Evolutionary conservation across 2,329 filamentous ascomycete species (phyloP).

Genomic region (Xylariaceae sp.): DNA sequence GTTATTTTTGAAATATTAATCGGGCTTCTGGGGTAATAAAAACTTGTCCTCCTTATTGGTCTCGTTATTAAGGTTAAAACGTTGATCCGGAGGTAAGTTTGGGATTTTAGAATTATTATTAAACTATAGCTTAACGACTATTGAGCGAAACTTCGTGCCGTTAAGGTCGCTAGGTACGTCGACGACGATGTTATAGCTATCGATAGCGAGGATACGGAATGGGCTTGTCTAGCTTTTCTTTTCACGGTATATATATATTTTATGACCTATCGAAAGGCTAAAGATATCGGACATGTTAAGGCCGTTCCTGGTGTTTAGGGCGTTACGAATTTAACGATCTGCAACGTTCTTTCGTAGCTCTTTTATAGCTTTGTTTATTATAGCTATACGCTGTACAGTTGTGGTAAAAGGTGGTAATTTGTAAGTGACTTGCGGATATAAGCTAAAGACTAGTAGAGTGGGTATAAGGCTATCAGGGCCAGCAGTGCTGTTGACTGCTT

Average conservation of each 20-base stretch:
- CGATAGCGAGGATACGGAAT: neutral
- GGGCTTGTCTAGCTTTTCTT: neutral
- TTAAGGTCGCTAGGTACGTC: too few relatives aligned
- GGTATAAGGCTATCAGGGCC: neutral
- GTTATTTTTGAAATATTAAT: too few relatives aligned
- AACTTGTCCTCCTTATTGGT: too few relatives aligned
- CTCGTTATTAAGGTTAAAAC: neutral
- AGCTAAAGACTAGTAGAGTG: neutral
- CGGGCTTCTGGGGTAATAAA: too few relatives aligned
- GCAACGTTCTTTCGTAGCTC: neutral
- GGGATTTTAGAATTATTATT: neutral
- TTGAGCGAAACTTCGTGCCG: too few relatives aligned
- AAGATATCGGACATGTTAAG: neutral
- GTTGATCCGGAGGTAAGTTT: neutral
- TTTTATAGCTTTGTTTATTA: neutral
- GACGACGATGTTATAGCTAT: neutral
- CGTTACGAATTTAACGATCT: too few relatives aligned
- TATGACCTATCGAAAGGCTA: neutral
- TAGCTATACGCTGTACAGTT: neutral
- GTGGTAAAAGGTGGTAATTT: neutral
- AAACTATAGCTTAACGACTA: neutral
- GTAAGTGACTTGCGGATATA: neutral
- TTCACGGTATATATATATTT: neutral
- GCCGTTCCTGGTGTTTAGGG: too few relatives aligned
- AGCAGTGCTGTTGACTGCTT: neutral